Evolutionary conservation across 2,329 filamentous ascomycete species (phyloP), one percentile per base, ranked within the genome.

Genomic region (Exophiala sp.): DNA sequence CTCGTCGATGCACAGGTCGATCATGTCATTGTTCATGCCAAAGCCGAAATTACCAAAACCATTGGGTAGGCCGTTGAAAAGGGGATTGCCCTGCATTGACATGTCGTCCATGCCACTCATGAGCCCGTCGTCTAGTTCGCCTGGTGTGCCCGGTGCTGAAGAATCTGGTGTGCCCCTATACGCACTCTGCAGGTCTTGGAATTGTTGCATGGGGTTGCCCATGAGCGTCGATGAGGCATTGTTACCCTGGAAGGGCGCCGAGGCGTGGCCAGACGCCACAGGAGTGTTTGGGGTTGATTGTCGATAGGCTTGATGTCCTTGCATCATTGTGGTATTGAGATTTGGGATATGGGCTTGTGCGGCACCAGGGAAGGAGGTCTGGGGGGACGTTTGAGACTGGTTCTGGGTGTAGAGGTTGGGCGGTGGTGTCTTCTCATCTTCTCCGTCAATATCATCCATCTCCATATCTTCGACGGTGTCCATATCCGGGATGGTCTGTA

Each of bases 211-310:
- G 27, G 86, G 83, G 58, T 89, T 84, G 1, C 88, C 88, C 52
- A 85, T 86, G 50, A 97, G 77, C 0, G 90, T 95, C 2, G 93
- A 98, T 14, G 97, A 91, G 1, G 90, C 96, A 13, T 91, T 91
- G 66, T 96, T 96, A 67, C 95, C 88, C 65, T 89, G 85, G 59
- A 95, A 82, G 8, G 69, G 66, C 11, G 51, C 47, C 47, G 68
- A 69, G 53, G 72, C 70, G 34, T 76, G 74, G 61, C 78, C 82
- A 40, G 84, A 80, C 21, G 87, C 77, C 24, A 85, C 83, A 1
- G 91, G 91, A 0, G 91, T 96, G 2, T 86, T 82, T 1, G 90
- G 91, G 57, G 89, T 88, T 3, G 90, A 94, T 8, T 83, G 87
- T 50, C 88, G 84, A 52, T 96, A 78, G 11, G 85, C 88, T 65